Evolutionary conservation across 1,284 basidiomycete genomes (phyloP).

Genomic region (Coniferiporia weirii): DNA sequence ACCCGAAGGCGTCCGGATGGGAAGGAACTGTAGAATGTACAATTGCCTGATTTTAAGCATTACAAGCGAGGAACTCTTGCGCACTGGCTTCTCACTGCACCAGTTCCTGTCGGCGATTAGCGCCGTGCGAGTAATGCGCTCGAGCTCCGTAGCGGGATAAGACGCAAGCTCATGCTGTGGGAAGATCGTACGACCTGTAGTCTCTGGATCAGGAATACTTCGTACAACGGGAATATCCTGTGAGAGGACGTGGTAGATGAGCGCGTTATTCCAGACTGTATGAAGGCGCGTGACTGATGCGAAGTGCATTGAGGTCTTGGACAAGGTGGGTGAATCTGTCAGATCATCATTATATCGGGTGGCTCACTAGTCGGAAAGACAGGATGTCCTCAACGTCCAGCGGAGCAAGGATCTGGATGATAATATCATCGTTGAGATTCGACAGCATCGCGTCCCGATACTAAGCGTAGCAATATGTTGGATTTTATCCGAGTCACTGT

Average conservation of each 20-base stretch:
- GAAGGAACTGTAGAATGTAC: conserved; percentile 42
- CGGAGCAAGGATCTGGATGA: conserved; percentile 6
- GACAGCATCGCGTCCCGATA: no score
- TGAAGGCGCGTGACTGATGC: conserved; percentile 38
- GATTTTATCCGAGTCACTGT: no score
- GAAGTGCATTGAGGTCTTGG: conserved; percentile 45
- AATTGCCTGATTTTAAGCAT: conserved; percentile 23
- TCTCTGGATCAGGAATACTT: conserved; percentile 39
- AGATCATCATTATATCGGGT: neutral
- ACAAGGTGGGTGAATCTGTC: neutral
- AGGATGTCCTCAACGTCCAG: conserved; percentile 11
- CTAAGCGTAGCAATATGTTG: no score
- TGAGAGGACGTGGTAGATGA: conserved; percentile 24
- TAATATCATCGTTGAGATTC: conserved; percentile 12
- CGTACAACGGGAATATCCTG: conserved; percentile 33
- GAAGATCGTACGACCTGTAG: conserved; percentile 7
- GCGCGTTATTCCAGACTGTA: conserved; percentile 45
- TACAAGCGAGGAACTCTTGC: neutral
- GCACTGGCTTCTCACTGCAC: conserved; percentile 24
- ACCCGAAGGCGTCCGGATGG: conserved; percentile 16
- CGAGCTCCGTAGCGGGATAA: conserved; percentile 38
- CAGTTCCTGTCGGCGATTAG: conserved; percentile 43
- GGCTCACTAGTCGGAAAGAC: conserved; percentile 9
- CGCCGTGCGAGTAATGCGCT: conserved; percentile 34
- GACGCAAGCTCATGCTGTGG: conserved; percentile 24